phyloP scores from a whole-genome alignment of 495 filamentous ascomycete genomes.

The Xylaria acuta region DNA sequence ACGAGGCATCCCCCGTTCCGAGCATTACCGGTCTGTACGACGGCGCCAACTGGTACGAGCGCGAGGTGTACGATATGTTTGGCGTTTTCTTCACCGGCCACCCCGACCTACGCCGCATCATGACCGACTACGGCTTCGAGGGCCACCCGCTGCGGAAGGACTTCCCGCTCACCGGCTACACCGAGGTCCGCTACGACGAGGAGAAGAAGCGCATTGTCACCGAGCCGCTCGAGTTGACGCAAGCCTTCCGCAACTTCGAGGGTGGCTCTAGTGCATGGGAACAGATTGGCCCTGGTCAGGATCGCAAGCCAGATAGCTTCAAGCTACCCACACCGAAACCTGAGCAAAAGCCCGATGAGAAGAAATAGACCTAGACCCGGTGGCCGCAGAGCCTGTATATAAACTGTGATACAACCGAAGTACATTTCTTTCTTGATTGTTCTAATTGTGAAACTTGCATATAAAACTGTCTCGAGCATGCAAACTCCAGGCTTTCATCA shows the following conservation, averaged over 20 bases:
- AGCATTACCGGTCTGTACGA: conserved; percentile 85
- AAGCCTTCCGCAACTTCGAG: conserved; percentile 99
- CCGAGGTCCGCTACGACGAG: conserved; percentile 96
- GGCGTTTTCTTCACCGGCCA: conserved; percentile 96
- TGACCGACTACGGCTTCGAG: conserved; percentile 99
- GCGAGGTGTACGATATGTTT: conserved; percentile 97
- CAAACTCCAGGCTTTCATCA: neutral
- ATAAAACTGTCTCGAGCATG: neutral
- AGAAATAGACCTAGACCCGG: conserved; percentile 69
- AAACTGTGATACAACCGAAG: conserved; percentile 38
- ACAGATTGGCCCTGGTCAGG: conserved; percentile 81
- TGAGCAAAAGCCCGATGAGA: conserved; percentile 87
- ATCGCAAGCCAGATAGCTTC: conserved; percentile 86
- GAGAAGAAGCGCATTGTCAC: conserved; percentile 99
- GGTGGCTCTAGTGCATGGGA: conserved; percentile 85
- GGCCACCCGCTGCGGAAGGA: conserved; percentile 97
- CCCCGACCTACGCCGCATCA: conserved; percentile 95
- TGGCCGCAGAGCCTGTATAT: conserved; percentile 39
- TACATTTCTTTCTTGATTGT: conserved; percentile 17
- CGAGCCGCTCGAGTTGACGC: conserved; percentile 95
- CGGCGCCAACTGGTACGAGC: conserved; percentile 98
- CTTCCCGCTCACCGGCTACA: conserved; percentile 98
- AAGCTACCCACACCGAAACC: conserved; percentile 95
- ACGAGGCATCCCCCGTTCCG: conserved; percentile 94
- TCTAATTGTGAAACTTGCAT: neutral